Percentiles rank a stretch among this genome's conserved stretches.
Conservation (phyloP, 495 filamentous ascomycete species). For the Penicillium crystallinum region DNA sequence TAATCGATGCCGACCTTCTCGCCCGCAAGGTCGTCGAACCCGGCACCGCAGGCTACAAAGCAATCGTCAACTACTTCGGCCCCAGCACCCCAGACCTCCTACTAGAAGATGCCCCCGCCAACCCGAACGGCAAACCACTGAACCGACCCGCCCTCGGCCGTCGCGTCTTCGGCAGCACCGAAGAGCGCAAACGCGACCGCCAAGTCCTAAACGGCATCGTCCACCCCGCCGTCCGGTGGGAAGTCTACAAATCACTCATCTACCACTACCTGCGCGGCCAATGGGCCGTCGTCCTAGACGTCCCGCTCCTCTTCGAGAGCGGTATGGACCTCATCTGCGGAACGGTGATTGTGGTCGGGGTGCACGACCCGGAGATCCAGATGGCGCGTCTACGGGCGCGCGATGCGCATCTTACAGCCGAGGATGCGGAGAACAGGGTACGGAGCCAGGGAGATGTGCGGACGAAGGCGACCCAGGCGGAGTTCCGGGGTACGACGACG, state of each 20-base stretch:
- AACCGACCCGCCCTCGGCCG: constrained; percentile 82
- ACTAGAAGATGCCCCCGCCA: constrained; percentile 33
- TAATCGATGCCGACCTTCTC: constrained; percentile 92
- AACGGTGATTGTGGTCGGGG: constrained; percentile 77
- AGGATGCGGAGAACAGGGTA: constrained; percentile 81
- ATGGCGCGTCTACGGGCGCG: constrained; percentile 67
- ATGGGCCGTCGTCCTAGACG: constrained; percentile 89
- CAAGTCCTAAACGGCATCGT: constrained; percentile 80
- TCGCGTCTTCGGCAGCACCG: constrained; percentile 73
- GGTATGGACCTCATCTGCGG: constrained; percentile 78
- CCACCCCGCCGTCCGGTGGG: constrained; percentile 76
- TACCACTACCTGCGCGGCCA: constrained; percentile 61
- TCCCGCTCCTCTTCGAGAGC: constrained; percentile 86
- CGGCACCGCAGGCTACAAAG: constrained; percentile 73
- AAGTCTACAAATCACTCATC: constrained; percentile 65
- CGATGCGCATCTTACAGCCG: constrained; percentile 62
- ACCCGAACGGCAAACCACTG: constrained; percentile 58
- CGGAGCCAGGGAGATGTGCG: constrained; percentile 75
- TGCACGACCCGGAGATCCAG: constrained; percentile 68
- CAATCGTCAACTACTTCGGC: constrained; percentile 73
- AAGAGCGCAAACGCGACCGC: constrained; percentile 60
- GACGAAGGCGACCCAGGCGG: constrained; percentile 69
- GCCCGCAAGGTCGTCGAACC: constrained; percentile 89
- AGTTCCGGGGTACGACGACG: constrained; percentile 52
- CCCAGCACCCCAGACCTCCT: constrained; percentile 81